A percentile compares a stretch with the other conserved stretches of the same genome.
Evolutionary conservation across 2,329 filamentous ascomycete species (phyloP).

Genomic region (Boeremia lycopersici): DNA sequence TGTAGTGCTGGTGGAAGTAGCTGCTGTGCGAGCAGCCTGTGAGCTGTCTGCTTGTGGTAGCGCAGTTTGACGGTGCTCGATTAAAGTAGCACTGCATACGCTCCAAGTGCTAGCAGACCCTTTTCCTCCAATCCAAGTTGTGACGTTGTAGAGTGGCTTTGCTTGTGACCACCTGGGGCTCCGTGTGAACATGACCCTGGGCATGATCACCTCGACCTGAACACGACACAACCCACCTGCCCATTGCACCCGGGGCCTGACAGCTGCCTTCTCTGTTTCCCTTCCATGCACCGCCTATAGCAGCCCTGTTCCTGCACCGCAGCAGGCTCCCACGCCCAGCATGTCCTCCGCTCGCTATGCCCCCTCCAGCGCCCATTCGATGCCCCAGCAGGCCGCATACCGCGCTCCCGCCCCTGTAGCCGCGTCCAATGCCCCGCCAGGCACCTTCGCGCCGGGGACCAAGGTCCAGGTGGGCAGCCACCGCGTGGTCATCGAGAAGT

Average conservation of each 20-base stretch:
- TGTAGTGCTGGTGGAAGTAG: background rate
- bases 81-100: background rate
- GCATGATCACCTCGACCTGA: conserved; percentile 23
- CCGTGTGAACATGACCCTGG: conserved; percentile 18
- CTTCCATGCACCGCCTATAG: conserved; percentile 43
- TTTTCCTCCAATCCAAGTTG: conserved; percentile 4
- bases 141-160: conserved; percentile 39
- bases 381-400: conserved; percentile 46
- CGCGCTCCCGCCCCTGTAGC: conserved; percentile 38
- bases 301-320: conserved; percentile 37
- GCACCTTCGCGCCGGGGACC: conserved; percentile 90
- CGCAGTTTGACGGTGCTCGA: background rate
- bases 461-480: conserved; percentile 96
- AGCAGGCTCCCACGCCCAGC: conserved; percentile 42
- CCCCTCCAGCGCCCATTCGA: conserved; percentile 39
- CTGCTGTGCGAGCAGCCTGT: background rate
- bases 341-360: conserved; percentile 50
- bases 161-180: conserved; percentile 27
- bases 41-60: background rate
- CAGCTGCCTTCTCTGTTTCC: conserved; percentile 14
- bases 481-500: conserved; percentile 92
- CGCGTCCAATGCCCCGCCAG: conserved; percentile 55
- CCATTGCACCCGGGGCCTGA: conserved; percentile 18
- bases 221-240: conserved; percentile 28
- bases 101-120: background rate